These are phyloP conservation scores for Zygoascus bituminiphila DNA, from an alignment of 805 yeast species.

Conservation along the genomic window DNA sequence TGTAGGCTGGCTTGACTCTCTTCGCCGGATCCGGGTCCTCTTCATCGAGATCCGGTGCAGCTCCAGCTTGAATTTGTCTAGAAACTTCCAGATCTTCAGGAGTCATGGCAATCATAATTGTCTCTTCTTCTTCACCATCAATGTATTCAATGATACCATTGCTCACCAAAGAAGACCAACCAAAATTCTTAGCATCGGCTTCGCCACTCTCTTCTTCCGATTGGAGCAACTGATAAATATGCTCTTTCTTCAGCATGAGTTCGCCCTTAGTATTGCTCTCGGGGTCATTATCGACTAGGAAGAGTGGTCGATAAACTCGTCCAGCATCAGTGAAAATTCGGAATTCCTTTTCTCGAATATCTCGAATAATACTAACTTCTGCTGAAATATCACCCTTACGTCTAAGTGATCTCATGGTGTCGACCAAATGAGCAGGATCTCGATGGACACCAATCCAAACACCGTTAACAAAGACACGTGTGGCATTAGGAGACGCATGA, in stretches of 20 bases:
- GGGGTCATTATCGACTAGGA: slow-evolving; percentile 75
- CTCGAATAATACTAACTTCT: slow-evolving; percentile 94
- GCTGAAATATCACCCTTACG: slow-evolving; percentile 93
- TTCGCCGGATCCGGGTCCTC: slow-evolving; percentile 62
- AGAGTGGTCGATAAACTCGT: slow-evolving; percentile 93
- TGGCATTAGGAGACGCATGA: slow-evolving; percentile 80
- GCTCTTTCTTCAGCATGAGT: slow-evolving; percentile 75
- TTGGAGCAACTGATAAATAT: slow-evolving; percentile 56
- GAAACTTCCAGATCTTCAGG: slow-evolving; percentile 87
- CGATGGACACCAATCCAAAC: slow-evolving; percentile 99
- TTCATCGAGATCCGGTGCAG: slow-evolving; percentile 10
- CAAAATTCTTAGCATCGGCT: slow-evolving; percentile 42
- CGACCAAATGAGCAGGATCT: slow-evolving; percentile 87
- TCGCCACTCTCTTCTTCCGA: slow-evolving; percentile 31
- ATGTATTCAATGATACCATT: slow-evolving; percentile 92
- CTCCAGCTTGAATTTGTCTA: slow-evolving; percentile 33
- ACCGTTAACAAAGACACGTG: slow-evolving; percentile 95
- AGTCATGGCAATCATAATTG: slow-evolving; percentile 97
- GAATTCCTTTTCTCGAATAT: slow-evolving; percentile 93
- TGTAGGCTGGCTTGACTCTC: slow-evolving; percentile 67
- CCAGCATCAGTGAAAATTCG: slow-evolving; percentile 98
- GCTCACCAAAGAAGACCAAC: slow-evolving; percentile 77
- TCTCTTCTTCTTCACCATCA: slow-evolving; percentile 98
- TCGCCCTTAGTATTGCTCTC: slow-evolving; percentile 54
- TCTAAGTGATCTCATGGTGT: slow-evolving; percentile 82